phyloP scores from a whole-genome alignment of 305 asterid species.

The Rubia peregrina region DNA sequence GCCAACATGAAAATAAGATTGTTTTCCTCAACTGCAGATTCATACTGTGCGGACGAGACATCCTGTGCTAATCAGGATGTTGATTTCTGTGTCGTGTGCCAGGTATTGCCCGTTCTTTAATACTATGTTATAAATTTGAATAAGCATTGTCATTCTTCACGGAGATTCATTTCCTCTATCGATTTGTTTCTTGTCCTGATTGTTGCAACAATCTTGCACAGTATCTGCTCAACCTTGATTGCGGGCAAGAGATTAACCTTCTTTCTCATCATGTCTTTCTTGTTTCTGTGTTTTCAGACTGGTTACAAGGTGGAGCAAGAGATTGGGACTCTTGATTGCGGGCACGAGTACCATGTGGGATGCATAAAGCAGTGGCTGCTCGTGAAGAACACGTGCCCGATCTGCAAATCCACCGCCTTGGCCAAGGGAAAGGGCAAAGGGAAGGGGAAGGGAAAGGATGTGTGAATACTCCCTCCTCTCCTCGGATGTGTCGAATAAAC shows the following conservation, averaged over 20 bases:
- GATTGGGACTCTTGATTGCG: slow-evolving; percentile 28
- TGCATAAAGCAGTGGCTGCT: slow-evolving; percentile 36
- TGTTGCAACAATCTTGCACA: not conserved
- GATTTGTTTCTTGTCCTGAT: not conserved
- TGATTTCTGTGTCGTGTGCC: slow-evolving; percentile 41
- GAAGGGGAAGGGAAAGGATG: slow-evolving; percentile 13
- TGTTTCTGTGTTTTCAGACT: slow-evolving; percentile 19
- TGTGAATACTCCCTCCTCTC: slow-evolving; percentile 6
- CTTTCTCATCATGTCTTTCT: not conserved
- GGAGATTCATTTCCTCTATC: too few relatives aligned
- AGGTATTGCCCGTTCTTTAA: slow-evolving; percentile 22
- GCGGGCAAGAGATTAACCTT: too few relatives aligned
- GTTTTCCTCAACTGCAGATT: slow-evolving; percentile 21
- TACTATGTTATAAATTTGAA: too few relatives aligned
- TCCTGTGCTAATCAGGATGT: slow-evolving; percentile 23
- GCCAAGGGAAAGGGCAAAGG: slow-evolving; percentile 15
- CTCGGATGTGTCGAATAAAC: slow-evolving; percentile 7
- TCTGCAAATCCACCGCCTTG: slow-evolving; percentile 30
- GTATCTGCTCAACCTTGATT: too few relatives aligned
- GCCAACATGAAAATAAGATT: slow-evolving; percentile 31
- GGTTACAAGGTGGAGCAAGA: slow-evolving; percentile 28
- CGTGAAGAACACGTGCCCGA: slow-evolving; percentile 37
- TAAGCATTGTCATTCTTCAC: too few relatives aligned
- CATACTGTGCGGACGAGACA: slow-evolving; percentile 15
- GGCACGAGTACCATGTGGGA: slow-evolving; percentile 38